Base-by-base conservation (phyloP, 768 basidiomycete genomes). In the Strobilomyces dryophilus region DNA sequence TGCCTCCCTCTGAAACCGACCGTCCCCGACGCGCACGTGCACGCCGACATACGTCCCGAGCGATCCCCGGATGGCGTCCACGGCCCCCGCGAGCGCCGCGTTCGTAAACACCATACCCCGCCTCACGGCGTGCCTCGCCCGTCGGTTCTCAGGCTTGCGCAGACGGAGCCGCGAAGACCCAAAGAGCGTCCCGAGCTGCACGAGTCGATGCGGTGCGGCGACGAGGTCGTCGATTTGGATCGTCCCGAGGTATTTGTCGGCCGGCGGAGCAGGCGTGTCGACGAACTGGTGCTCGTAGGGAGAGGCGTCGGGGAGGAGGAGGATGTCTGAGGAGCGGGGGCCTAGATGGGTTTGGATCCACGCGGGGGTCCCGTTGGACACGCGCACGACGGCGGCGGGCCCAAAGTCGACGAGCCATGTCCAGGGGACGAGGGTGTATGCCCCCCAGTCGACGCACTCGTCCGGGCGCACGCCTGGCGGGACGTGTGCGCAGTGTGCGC, bases 101-200 rank as follows among this genome's bases (percentile, higher is more conserved):
- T 86, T 83, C 18, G 68, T 60, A 62, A 84, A 79, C 8, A 74
- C 68, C 86, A 92, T 89, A 39, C 63, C 65, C 51, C 71, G 67
- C 15, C 87, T 79, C 46, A 86, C 72, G 17, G 67, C 59, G 7
- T 71, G 64, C 2, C 83, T 80, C 26, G 81, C 60, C 14, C 61
- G 65, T 45, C 72, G 62, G 57, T 81, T 77, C 14, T 61, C 60
- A 9, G 61, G 58, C 27, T 72, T 60, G 20, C 70, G 74, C 0
- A 89, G 73, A 21, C 78, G 75, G 2, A 92, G 70, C 9, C 91
- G 79, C 2, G 83, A 82, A 1, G 87, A 84, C 5, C 88, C 89
- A 68, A 92, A 92, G 2, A 92, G 76, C 0, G 84, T 83, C 9
- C 90, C 90, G 14, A 92, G 62, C 51, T 85, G 81, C 15, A 93